phyloP scores from a whole-genome alignment of 768 basidiomycete genomes.

The Mycena pura region DNA sequence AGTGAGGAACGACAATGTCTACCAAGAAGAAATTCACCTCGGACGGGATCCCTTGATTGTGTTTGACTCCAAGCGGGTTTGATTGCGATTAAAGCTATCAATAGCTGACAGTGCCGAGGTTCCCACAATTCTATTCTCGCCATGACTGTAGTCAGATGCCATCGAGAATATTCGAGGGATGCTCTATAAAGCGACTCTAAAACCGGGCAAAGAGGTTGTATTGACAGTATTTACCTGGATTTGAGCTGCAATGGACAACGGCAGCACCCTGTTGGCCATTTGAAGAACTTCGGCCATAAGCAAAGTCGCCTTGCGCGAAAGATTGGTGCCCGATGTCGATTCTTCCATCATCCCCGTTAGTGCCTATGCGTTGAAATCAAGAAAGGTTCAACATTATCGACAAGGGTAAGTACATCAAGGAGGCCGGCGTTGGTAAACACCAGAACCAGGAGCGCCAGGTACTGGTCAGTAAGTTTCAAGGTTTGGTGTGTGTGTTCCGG shows the following conservation, averaged over 20 bases:
- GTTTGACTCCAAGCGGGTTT: conserved; percentile 68
- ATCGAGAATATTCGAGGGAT: conserved; percentile 86
- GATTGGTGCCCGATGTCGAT: conserved; percentile 66
- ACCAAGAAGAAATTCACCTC: conserved; percentile 49
- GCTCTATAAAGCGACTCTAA: conserved; percentile 52
- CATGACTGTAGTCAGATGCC: conserved; percentile 81
- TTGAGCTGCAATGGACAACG: conserved; percentile 78
- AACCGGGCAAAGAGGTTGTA: not conserved
- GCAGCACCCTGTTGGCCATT: conserved; percentile 86
- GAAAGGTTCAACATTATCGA: not conserved
- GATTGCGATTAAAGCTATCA: conserved; percentile 93
- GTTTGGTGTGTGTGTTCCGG: conserved; percentile 59
- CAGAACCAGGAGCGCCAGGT: conserved; percentile 82
- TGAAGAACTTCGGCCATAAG: conserved; percentile 92
- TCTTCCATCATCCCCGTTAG: conserved; percentile 88
- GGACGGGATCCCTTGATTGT: conserved; percentile 63
- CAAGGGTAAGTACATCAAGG: conserved; percentile 67
- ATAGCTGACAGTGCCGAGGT: conserved; percentile 86
- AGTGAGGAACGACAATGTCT: not conserved
- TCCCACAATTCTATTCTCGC: conserved; percentile 82
- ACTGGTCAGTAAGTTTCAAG: conserved; percentile 91
- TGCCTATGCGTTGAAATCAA: conserved; percentile 56
- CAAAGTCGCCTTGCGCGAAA: conserved; percentile 90
- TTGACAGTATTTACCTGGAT: conserved; percentile 65
- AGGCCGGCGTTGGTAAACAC: conserved; percentile 89